Conservation (phyloP, 164 flowering plant genomes). For the Berberis vulgaris region DNA sequence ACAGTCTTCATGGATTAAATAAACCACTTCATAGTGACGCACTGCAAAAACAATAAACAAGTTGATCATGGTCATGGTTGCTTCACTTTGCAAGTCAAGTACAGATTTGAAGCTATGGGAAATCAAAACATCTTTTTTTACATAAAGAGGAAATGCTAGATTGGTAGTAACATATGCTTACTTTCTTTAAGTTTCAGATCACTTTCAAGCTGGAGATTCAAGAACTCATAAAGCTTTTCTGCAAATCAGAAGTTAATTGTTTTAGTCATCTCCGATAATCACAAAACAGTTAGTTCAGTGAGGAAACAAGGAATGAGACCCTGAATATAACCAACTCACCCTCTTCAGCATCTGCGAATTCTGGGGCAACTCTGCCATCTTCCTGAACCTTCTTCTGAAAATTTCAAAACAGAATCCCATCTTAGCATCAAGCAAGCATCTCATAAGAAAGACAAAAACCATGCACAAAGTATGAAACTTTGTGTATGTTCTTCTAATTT, state of each 20-base stretch:
- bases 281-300: neutral
- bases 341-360: conserved; percentile 90
- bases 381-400: conserved; percentile 63
- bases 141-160: too few relatives aligned
- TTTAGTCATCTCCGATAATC: neutral
- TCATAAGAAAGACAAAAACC: neutral
- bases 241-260: conserved; percentile 23
- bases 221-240: conserved; percentile 62
- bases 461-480: neutral
- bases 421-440: neutral
- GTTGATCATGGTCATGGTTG: neutral
- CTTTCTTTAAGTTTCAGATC: conserved; percentile 43
- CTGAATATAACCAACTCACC: conserved; percentile 27
- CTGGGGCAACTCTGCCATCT: conserved; percentile 73
- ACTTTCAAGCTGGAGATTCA: conserved; percentile 73
- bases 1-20: conserved; percentile 71
- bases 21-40: conserved; percentile 96
- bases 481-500: neutral
- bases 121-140: too few relatives aligned
- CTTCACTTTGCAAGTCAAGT: neutral
- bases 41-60: conserved; percentile 28
- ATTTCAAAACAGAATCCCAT: conserved; percentile 10
- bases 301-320: neutral
- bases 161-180: conserved; percentile 25
- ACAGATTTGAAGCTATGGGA: too few relatives aligned